phyloP scores from a whole-genome alignment of 306 rosid species.

The Lablab purpureus region DNA sequence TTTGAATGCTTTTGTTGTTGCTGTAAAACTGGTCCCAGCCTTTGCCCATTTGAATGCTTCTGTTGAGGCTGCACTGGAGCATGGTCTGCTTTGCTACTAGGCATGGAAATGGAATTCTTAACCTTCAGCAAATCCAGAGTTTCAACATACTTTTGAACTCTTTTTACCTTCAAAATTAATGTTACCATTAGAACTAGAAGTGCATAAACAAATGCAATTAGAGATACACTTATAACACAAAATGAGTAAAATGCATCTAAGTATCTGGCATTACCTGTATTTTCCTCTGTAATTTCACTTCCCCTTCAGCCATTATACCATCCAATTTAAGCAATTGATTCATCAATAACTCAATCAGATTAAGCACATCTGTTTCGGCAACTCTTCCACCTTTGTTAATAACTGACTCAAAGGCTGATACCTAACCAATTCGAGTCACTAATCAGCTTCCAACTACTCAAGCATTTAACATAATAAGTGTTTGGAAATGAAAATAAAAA shows the following conservation, averaged over 20 bases:
- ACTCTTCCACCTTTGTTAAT: conserved; percentile 81
- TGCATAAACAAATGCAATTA: conserved; percentile 7
- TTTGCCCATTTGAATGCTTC: conserved; percentile 58
- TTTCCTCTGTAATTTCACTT: conserved; percentile 92
- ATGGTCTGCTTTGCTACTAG: conserved; percentile 51
- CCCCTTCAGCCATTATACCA: conserved; percentile 84
- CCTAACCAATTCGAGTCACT: conserved; percentile 58
- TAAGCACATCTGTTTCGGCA: conserved; percentile 75
- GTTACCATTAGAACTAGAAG: conserved; percentile 13
- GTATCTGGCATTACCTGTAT: conserved; percentile 71
- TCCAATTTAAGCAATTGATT: conserved; percentile 89
- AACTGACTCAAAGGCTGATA: conserved; percentile 82
- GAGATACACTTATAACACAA: background rate
- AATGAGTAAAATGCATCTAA: conserved; percentile 21
- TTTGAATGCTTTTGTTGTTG: conserved; percentile 49
- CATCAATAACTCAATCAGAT: conserved; percentile 85
- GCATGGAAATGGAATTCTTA: conserved; percentile 66
- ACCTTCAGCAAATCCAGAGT: conserved; percentile 82
- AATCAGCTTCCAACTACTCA: conserved; percentile 41
- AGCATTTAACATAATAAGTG: conserved; percentile 25
- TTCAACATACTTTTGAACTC: conserved; percentile 96
- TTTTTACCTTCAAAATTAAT: conserved; percentile 68
- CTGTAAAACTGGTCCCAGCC: conserved; percentile 61
- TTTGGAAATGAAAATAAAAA: conserved; percentile 2
- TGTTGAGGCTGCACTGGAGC: conserved; percentile 43